A percentile compares a stretch with the other conserved stretches of the same genome.
Conservation (phyloP, 176 grass and related monocot species). For the Panicum miliaceum region DNA sequence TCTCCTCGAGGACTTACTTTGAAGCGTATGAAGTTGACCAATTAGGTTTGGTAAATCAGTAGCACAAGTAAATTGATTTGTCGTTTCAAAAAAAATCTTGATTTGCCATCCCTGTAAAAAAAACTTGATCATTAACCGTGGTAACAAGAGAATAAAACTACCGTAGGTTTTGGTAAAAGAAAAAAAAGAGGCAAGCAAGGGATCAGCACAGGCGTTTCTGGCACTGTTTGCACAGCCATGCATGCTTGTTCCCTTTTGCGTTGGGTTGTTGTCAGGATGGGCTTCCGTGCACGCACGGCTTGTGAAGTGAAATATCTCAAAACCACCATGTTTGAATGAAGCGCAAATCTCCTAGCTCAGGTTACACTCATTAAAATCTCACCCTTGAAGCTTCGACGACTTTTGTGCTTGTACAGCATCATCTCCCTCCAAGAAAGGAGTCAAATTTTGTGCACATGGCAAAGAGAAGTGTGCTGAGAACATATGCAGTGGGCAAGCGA, state of each 20-base stretch:
- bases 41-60: not conserved
- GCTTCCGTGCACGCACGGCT: constrained; percentile 47
- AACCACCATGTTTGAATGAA: not conserved
- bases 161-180: too few relatives aligned
- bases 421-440: constrained; percentile 36
- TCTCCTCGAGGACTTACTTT: too few relatives aligned
- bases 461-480: not conserved
- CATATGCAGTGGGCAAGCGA: not conserved
- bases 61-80: too few relatives aligned
- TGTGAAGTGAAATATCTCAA: not conserved
- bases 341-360: not conserved
- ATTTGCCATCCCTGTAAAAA: not conserved
- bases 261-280: not conserved
- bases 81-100: not conserved
- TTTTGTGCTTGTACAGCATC: not conserved
- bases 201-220: not conserved
- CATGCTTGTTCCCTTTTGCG: not conserved
- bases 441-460: not conserved
- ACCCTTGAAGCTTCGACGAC: not conserved
- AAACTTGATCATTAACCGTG: not conserved
- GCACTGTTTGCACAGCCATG: not conserved
- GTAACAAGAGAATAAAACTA: too few relatives aligned
- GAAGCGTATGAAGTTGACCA: not conserved
- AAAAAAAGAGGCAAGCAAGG: not conserved
- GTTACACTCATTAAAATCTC: not conserved